phyloP scores from a whole-genome alignment of 2,329 filamentous ascomycete species.

The Xylariaceae sp. region DNA sequence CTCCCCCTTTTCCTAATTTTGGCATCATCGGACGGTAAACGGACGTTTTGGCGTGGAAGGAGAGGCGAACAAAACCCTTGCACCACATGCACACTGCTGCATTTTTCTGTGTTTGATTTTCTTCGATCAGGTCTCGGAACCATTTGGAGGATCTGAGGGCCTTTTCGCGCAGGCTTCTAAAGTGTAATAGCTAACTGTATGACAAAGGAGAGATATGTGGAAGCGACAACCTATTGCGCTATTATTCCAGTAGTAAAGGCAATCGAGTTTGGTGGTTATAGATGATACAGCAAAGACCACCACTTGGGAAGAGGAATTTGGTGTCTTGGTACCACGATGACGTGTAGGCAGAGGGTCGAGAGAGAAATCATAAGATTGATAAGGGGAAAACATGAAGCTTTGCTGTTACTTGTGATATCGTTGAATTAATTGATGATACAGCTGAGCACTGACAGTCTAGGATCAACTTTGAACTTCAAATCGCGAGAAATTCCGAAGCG shows the following conservation, averaged over 20 bases:
- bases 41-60: conserved; percentile 15
- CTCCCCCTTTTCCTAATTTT: not conserved
- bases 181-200: conserved; percentile 3
- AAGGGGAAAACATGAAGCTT: conserved; percentile 1
- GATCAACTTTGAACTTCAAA: not conserved
- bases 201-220: not conserved
- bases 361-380: conserved; percentile 14
- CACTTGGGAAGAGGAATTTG: not conserved
- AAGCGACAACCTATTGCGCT: not conserved
- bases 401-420: not conserved
- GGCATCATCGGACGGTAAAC: conserved; percentile 11
- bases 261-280: not conserved
- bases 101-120: not conserved
- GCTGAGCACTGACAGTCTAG: not conserved
- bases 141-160: not conserved
- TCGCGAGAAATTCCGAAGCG: too few relatives aligned
- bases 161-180: not conserved
- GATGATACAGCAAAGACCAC: not conserved
- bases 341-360: conserved; percentile 4
- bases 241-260: not conserved
- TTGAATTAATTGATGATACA: not conserved
- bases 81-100: not conserved
- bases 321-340: not conserved
- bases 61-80: conserved; percentile 1
- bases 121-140: not conserved